Percentiles rank a stretch among this genome's conserved stretches.
These are phyloP conservation scores for Oidiodendron maius DNA, from an alignment of 495 filamentous ascomycete genomes.

Conservation along the genomic window DNA sequence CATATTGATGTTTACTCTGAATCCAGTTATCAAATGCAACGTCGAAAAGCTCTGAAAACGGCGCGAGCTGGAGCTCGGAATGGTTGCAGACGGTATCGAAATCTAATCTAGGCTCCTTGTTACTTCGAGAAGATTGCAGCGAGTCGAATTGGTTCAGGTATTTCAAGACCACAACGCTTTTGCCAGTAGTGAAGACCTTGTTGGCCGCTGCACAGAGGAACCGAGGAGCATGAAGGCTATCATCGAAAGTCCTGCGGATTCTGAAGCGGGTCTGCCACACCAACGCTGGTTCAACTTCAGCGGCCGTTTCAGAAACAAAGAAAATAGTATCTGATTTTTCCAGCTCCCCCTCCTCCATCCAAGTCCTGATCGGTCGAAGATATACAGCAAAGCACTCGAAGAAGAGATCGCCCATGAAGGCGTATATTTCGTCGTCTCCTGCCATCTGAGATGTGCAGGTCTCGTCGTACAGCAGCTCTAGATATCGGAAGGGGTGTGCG, in stretches of 20 bases:
- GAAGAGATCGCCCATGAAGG: constrained; percentile 60
- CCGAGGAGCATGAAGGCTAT: constrained; percentile 56
- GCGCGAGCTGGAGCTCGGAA: constrained; percentile 42
- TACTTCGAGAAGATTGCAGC: constrained; percentile 9
- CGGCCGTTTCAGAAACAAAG: constrained; percentile 59
- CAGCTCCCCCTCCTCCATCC: constrained; percentile 81
- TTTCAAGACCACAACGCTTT: constrained; percentile 77
- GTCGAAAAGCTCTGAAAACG: constrained; percentile 71
- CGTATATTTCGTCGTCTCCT: constrained; percentile 54
- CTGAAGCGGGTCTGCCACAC: constrained; percentile 75
- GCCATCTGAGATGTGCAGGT: constrained; percentile 63
- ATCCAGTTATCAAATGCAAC: constrained; percentile 68
- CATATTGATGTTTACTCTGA: constrained; percentile 60
- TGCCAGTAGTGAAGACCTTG: constrained; percentile 79
- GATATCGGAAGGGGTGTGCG: constrained; percentile 25
- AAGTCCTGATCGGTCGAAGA: constrained; percentile 66
- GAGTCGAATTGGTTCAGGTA: constrained; percentile 45
- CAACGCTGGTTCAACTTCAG: constrained; percentile 52
- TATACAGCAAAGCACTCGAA: constrained; percentile 81
- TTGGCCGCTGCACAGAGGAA: constrained; percentile 64
- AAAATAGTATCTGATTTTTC: constrained; percentile 57
- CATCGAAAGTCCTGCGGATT: constrained; percentile 48
- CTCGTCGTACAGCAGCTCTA: constrained; percentile 69
- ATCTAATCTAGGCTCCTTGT: constrained; percentile 38
- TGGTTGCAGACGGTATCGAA: constrained; percentile 49